Evolutionary conservation across 2,329 filamentous ascomycete species (phyloP), one percentile per base, ranked within the genome.

Genomic region (Neocucurbitaria cava): DNA sequence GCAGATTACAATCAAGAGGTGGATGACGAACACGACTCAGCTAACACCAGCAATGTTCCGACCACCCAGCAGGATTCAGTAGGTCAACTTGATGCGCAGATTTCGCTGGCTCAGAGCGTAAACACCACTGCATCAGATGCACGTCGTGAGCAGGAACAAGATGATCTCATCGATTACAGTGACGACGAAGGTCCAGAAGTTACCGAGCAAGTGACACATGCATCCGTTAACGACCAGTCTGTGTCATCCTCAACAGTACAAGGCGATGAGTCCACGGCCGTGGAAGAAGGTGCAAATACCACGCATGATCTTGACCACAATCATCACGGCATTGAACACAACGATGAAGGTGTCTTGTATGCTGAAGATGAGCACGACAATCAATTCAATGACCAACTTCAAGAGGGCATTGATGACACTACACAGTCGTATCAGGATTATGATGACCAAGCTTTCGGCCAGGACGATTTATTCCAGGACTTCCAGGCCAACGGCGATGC

Each of bases 91-190:
- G 47, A 23, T 33, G 42, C 46, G 15, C 33, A 47, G 18, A 15
- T 7, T 3, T 13, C 28, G 24, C 28, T n/a, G 13, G 23, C 38
- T 8, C 42, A 35, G 8, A 41, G 10, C 9, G 46, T 41, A 46
- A 49, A 46, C 5, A 40, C 30, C 5, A 31, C 47, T 9, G 49
- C 53, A 9, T 33, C 47, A 17, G 56, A 63, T 26, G 56, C 50
- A 21, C 57, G 52, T 38, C 57, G 58, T 41, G 64, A 60, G 44
- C 58, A 65, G 15, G 54, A 63, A 31, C 71, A 76, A n/a, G 76
- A 75, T 11, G 78, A 81, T 59, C 54, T 78, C n/a, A 76, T 81
- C 62, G 80, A 81, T 54, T 84, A 83, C 62, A 80, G 81, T 21
- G 81, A 84, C 52, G 78, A 74, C n/a, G 77, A 80, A 35, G 66